phyloP scores from a whole-genome alignment of 2,329 filamentous ascomycete species.

The Pezicula rhizophila region DNA sequence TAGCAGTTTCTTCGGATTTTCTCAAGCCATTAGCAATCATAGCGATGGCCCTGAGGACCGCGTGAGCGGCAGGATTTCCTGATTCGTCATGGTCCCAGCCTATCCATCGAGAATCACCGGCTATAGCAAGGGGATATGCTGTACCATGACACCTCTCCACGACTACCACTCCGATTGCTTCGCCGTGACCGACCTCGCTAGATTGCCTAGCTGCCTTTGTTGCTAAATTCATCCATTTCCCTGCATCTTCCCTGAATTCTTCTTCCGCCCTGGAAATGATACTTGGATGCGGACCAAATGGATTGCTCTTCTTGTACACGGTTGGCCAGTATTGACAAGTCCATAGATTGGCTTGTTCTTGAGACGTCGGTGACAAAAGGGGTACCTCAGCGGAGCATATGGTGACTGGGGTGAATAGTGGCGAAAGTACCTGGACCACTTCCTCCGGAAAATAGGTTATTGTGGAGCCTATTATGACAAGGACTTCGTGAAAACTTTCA shows the following conservation, averaged over 20 bases:
- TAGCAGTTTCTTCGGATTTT: slow-evolving; percentile 25
- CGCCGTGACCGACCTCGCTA: slow-evolving; percentile 52
- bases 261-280: slow-evolving; percentile 64
- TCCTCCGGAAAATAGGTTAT: slow-evolving; percentile 46
- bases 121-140: slow-evolving; percentile 55
- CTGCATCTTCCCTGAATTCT: slow-evolving; percentile 58
- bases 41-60: slow-evolving; percentile 71
- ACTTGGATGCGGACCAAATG: slow-evolving; percentile 75
- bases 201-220: slow-evolving; percentile 56
- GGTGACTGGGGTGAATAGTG: slow-evolving; percentile 42
- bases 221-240: slow-evolving; percentile 63
- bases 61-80: slow-evolving; percentile 74
- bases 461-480: slow-evolving; percentile 46
- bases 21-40: slow-evolving; percentile 64
- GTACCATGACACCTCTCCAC: slow-evolving; percentile 45
- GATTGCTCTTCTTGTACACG: slow-evolving; percentile 81
- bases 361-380: slow-evolving; percentile 66
- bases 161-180: slow-evolving; percentile 68
- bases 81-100: slow-evolving; percentile 41
- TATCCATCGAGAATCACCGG: slow-evolving; percentile 70
- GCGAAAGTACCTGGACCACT: slow-evolving; percentile 40
- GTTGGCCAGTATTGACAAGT: slow-evolving; percentile 75
- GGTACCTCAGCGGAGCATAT: slow-evolving; percentile 55
- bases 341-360: slow-evolving; percentile 70
- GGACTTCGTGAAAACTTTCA: slow-evolving; percentile 33